These are phyloP conservation scores for Babesia bigemina DNA, from an alignment of 169 alveolate genomes.

Conservation along the genomic window DNA sequence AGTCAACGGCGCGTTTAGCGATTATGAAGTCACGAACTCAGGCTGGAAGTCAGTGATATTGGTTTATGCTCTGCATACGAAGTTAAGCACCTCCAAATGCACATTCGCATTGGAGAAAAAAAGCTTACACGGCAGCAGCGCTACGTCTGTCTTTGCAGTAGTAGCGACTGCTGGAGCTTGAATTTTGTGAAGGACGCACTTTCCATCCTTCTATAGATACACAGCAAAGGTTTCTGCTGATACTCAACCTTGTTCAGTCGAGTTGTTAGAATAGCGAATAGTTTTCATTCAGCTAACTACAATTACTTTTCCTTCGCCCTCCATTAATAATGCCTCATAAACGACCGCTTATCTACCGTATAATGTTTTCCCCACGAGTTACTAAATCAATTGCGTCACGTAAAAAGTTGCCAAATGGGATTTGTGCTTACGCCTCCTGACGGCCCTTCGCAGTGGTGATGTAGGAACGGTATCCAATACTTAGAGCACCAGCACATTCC, in stretches of 20 bases:
- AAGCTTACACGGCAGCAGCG: conserved; percentile 14
- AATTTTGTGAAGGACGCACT: conserved; percentile 10
- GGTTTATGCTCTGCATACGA: neutral
- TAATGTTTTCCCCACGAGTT: too few species aligned
- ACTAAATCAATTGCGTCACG: too few species aligned
- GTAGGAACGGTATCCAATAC: too few species aligned
- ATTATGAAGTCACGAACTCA: conserved; percentile 12
- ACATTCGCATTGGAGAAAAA: conserved; percentile 15
- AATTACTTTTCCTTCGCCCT: too few species aligned
- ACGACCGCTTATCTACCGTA: too few species aligned
- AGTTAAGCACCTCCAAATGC: conserved; percentile 32
- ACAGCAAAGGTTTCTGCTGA: neutral
- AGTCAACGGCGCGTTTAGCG: conserved; percentile 5
- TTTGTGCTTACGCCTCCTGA: too few species aligned
- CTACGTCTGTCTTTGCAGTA: conserved; percentile 39
- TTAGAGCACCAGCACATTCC: too few species aligned
- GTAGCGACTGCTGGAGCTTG: conserved; percentile 32
- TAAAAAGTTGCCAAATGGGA: too few species aligned
- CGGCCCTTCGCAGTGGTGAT: too few species aligned
- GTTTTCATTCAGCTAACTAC: neutral
- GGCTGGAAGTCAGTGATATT: neutral
- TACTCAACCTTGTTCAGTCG: too few species aligned
- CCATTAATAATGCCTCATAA: too few species aligned
- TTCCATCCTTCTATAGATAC: conserved; percentile 26
- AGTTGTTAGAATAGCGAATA: too few species aligned